Base-by-base conservation (phyloP, 345 rosid genomes). In the Citrus unshiu region DNA sequence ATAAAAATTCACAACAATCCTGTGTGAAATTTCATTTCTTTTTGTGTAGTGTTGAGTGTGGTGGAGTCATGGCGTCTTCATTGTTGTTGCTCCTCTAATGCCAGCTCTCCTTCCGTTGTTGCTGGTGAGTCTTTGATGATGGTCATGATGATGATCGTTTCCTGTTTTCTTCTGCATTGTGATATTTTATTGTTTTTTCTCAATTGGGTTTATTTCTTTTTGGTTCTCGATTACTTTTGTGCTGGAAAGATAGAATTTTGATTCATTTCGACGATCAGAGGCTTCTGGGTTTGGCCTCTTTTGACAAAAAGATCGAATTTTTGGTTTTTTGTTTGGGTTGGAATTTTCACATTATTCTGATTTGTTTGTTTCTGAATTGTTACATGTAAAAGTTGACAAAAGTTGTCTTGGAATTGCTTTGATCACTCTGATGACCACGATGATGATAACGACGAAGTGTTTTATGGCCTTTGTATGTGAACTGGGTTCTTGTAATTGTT, bases 101-200 rank as follows among this genome's bases (percentile, higher is more conserved):
- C 83, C 74, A 60, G 67, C 73, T 54, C 81, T 77, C 59, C 81
- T 79, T 72, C 85, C 80, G 63, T 34, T 77, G 54, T 68, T 77
- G 43, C 78, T 78, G 84, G 83, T 82, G 76, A 66, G 85, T 73
- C 70, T 65, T 16, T 60, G 39, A 19, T 27, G 37, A 22, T 73
- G 29, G 56, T 67, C 51, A 49, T 34, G 35, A 25, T 40, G 46
- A 40, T 40, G 46, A 9, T 40, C 46, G 27, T 72, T 70, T 25
- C 66, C 13, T 73, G 32, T 73, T 64, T 82, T 57, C 73, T 79
- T 30, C 49, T 77, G 13, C 66, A 69, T 64, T 56, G 68, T 66
- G 69, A 0, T 65, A 49, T 75, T 65, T 79, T 65, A 40, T 78
- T 71, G 30, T 79, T n/a, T 57, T 57, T n/a, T 39, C 80, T 84